These are phyloP conservation scores for Yamadazyma jaroonii DNA, from an alignment of 1,139 yeast genomes.

Conservation along the genomic window DNA sequence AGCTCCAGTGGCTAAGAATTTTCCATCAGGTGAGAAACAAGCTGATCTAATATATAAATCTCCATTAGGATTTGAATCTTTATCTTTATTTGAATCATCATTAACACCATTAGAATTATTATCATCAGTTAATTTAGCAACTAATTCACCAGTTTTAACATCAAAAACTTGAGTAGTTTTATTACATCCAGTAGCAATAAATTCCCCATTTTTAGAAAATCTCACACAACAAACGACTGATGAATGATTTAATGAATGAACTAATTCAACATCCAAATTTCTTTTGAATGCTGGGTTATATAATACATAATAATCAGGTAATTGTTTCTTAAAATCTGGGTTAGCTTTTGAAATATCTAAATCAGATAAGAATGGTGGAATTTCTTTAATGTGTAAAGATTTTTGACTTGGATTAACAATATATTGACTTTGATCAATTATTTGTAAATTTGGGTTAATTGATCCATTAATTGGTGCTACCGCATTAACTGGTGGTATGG, in stretches of 20 bases:
- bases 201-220: slow-evolving; percentile 89
- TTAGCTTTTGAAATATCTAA: slow-evolving; percentile 78
- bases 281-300: slow-evolving; percentile 80
- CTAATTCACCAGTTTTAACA: slow-evolving; percentile 87
- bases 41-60: slow-evolving; percentile 94
- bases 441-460: slow-evolving; percentile 7
- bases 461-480: slow-evolving; percentile 2
- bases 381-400: slow-evolving; percentile 65
- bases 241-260: slow-evolving; percentile 87
- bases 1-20: slow-evolving; percentile 94
- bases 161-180: slow-evolving; percentile 93
- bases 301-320: slow-evolving; percentile 82
- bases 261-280: slow-evolving; percentile 78
- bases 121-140: slow-evolving; percentile 87
- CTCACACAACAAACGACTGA: slow-evolving; percentile 97
- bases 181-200: slow-evolving; percentile 95
- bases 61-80: slow-evolving; percentile 44
- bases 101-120: slow-evolving; percentile 40
- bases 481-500: slow-evolving; percentile 1
- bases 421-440: slow-evolving; percentile 40
- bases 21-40: slow-evolving; percentile 96
- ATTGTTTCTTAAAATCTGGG: slow-evolving; percentile 78
- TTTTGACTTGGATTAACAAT: slow-evolving; percentile 42
- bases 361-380: slow-evolving; percentile 80
- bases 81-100: slow-evolving; percentile 31